Conservation (phyloP, 1,284 basidiomycete species). For the Singerocomus inundabilis region DNA sequence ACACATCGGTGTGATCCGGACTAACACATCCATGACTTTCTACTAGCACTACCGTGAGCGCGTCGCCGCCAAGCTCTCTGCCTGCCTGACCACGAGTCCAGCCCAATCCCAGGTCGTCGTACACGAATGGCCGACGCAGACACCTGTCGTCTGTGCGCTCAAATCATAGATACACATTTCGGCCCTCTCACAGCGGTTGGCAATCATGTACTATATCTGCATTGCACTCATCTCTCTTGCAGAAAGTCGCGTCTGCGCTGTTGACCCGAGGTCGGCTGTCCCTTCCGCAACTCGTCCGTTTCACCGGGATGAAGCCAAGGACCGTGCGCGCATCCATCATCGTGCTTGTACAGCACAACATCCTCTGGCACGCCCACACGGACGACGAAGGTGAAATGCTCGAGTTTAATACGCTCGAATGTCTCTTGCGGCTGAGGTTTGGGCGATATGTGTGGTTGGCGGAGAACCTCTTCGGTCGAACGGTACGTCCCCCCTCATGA, state of each 20-base stretch:
- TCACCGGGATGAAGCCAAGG: slow-evolving; percentile 56
- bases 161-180: slow-evolving; percentile 78
- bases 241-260: slow-evolving; percentile 83
- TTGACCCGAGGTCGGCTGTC: slow-evolving; percentile 83
- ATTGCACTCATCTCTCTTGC: slow-evolving; percentile 9
- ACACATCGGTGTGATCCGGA: background rate
- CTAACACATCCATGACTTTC: slow-evolving; percentile 6
- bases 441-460: slow-evolving; percentile 78
- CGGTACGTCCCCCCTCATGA: slow-evolving; percentile 41
- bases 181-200: slow-evolving; percentile 75
- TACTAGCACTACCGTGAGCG: background rate
- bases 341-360: slow-evolving; percentile 88
- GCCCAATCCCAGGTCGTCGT: background rate
- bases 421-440: slow-evolving; percentile 75
- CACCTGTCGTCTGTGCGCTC: slow-evolving; percentile 67
- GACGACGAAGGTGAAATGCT: slow-evolving; percentile 77
- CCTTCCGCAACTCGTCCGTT: slow-evolving; percentile 67
- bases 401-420: slow-evolving; percentile 78
- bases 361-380: slow-evolving; percentile 79
- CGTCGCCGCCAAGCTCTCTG: background rate
- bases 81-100: background rate
- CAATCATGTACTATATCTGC: background rate
- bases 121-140: slow-evolving; percentile 69
- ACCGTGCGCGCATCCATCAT: slow-evolving; percentile 75
- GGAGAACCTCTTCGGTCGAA: slow-evolving; percentile 63